Conservation (phyloP, 2,329 filamentous ascomycete species). For the Aspergillus uvarum region DNA sequence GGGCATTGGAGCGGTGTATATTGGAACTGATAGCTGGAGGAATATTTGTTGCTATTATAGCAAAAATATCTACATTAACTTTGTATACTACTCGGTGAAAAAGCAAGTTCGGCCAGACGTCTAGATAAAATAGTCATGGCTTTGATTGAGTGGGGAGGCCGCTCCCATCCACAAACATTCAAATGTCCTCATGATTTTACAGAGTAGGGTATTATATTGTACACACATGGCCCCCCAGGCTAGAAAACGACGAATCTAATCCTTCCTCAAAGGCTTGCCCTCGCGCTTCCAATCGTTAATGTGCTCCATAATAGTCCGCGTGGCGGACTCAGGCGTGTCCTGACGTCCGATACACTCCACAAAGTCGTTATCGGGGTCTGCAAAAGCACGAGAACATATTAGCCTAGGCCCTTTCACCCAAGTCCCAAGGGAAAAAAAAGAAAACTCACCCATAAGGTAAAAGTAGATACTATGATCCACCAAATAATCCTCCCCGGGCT, state of each 20-base stretch:
- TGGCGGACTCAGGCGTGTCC: conserved; percentile 83
- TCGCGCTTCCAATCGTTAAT: conserved; percentile 72
- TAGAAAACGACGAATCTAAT: conserved; percentile 1
- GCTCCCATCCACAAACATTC: too few relatives aligned
- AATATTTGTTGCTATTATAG: too few relatives aligned
- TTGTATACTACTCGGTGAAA: too few relatives aligned
- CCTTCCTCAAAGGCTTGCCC: conserved; percentile 52
- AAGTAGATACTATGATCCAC: conserved; percentile 99
- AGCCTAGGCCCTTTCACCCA: background rate
- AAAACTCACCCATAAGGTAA: conserved; percentile 78
- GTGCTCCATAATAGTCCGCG: conserved; percentile 80
- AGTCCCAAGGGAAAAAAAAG: background rate
- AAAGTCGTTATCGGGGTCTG: conserved; percentile 94
- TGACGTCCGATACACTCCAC: conserved; percentile 95
- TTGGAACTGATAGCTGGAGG: background rate
- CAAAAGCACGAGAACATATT: background rate
- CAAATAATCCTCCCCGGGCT: conserved; percentile 92
- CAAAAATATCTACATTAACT: too few relatives aligned
- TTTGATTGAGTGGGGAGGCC: background rate
- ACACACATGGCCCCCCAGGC: conserved; percentile 15
- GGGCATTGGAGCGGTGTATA: background rate
- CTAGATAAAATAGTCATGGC: background rate
- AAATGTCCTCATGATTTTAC: conserved; percentile 2
- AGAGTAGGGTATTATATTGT: conserved; percentile 32
- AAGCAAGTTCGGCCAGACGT: too few relatives aligned